phyloP scores from a whole-genome alignment of 2,329 filamentous ascomycete genomes.

The Talaromyces atroroseus region DNA sequence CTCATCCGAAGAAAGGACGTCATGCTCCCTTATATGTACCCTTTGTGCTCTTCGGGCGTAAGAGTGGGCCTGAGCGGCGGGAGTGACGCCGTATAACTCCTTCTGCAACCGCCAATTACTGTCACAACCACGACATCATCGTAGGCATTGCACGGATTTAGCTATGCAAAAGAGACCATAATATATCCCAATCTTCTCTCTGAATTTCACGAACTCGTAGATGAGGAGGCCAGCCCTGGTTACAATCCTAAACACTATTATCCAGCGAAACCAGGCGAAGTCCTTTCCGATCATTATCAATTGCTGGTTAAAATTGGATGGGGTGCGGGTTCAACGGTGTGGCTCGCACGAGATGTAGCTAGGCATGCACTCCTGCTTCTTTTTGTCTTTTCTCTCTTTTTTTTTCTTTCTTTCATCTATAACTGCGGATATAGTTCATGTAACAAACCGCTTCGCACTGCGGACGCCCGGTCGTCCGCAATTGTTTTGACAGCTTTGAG shows the following conservation, averaged over 20 bases:
- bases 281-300: constrained; percentile 28
- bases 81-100: too few species aligned
- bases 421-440: constrained; percentile 16
- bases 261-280: constrained; percentile 27
- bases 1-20: too few species aligned
- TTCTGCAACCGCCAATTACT: too few species aligned
- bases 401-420: not conserved
- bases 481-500: constrained; percentile 6
- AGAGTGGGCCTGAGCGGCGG: not conserved
- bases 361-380: constrained; percentile 8
- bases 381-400: too few species aligned
- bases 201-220: constrained; percentile 8
- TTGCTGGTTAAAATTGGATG: constrained; percentile 34
- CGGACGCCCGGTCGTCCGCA: constrained; percentile 22
- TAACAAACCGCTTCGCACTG: constrained; percentile 20
- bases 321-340: constrained; percentile 31
- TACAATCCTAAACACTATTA: constrained; percentile 16
- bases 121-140: too few species aligned
- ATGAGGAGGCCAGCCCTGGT: constrained; percentile 4
- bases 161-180: too few species aligned
- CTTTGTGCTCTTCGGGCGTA: not conserved
- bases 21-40: too few species aligned
- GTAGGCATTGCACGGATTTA: too few species aligned
- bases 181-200: too few species aligned
- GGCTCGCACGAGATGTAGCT: constrained; percentile 31